Base-by-base conservation (phyloP, 2,329 filamentous ascomycete species). In the Pezicula neosporulosa region DNA sequence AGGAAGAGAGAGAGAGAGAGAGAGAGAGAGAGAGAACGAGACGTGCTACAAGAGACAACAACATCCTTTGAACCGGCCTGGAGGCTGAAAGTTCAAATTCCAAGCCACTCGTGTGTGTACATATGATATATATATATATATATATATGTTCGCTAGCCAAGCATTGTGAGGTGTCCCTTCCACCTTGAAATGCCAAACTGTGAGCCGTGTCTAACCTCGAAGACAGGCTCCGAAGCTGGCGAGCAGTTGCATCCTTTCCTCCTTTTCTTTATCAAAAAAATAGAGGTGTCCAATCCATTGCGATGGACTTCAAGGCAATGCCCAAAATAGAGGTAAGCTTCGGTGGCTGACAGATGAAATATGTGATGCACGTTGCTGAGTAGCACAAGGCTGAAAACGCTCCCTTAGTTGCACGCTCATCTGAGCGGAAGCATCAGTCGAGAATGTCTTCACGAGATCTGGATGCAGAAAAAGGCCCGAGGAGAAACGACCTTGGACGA, bases 381-480 rank as follows among this genome's bases (percentile, higher is more conserved):
- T 33, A 35, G 19, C 38, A 57, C 54, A 48, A 56, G 53, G 59
- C 56, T 56, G 46, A 56, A 51, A 38, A 10, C 38, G 54, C 42
- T 27, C 35, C 10, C 44, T 44, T 57, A 91, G 85, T 79, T 93
- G 48, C 89, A 94, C 62, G 89, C 89, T 55, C 89, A 94, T 68
- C 77, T 94, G 42, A 89, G 83, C 38, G 89, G 89, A 48, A 90
- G 86, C 67, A 89, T 94, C 66, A 86, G 81, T 63, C 81, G 86
- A 30, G 72, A 82, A 61, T 85, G 82, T 54, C 80, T 94, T 2
- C 87, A 90, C 63, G 79, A 89, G 36, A 83, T 93, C 64, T 94
- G 89, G 88, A 60, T 72, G 44, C 67, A 68, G 49, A 88, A 85
- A 65, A 81, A 78, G 52, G 70, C 71, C 3, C 61, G 65, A 18